Evolutionary conservation across 2,329 filamentous ascomycete species (phyloP), one percentile per base, ranked within the genome.

Genomic region (Ophiocordyceps camponoti-saundersi): DNA sequence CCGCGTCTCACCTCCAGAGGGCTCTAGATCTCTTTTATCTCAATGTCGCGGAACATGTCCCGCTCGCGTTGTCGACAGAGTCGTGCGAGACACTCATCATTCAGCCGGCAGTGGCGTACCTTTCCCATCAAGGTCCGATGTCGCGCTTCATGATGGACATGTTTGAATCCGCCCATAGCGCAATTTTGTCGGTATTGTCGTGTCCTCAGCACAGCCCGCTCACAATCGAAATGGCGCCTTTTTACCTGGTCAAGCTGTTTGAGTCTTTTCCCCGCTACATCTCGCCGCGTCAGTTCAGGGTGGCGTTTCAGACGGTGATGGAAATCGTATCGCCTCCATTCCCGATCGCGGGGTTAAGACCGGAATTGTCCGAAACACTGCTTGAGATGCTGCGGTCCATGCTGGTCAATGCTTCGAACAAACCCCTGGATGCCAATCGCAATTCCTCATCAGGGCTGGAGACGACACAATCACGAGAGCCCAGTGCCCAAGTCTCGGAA

Each of bases 151-250:
- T 71, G 55, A 59, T 71, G 20, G 68, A 74, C 47, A 64, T 93
- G n/a, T 94, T 93, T 55, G 89, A 95, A 62, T 79, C 89, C 1
- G 86, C 88, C 0, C 89, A 95, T 64, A 85, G 82, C 52, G 77
- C 89, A 41, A 76, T 86, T 53, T 75, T 95, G 6, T 79, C 89
- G 2, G 80, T 86, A 4, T 77, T 95, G 43, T 85, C 85, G 0
- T 82, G 85, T 46, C 85, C 88, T 1, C 80, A 85, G 51, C 89
- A 88, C 54, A 78, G 81, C 18, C 65, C 75, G 16, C 66, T 93
- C 21, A 80, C 85, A 16, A 73, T 79, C 10, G 73, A 75, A 51
- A 75, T 92, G 47, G 72, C 89, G 1, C 85, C 87, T 0, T 85
- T 85, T 57, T 95, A 95, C 62, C 79, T 93, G 52, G 81, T 89